Percentiles rank a stretch among this genome's conserved stretches.
Conservation (phyloP, 164 flowering plant genomes). For the Nymphaea thermarum region DNA sequence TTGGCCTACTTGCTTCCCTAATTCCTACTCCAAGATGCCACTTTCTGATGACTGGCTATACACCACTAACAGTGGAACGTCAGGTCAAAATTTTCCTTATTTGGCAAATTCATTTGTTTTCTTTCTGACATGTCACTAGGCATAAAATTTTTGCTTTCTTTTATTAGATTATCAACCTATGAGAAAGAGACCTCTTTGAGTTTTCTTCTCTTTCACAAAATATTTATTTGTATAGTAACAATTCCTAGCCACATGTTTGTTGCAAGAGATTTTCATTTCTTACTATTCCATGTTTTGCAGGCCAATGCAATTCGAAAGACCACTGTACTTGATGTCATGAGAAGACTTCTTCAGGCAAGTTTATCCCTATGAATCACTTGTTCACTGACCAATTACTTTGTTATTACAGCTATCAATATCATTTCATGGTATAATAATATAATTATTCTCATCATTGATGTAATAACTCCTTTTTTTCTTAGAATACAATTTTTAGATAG, state of each 20-base stretch:
- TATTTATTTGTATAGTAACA: too few relatives aligned
- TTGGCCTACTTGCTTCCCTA: conserved; percentile 97
- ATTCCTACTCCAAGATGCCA: conserved; percentile 99
- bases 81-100: conserved; percentile 38
- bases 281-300: conserved; percentile 33
- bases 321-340: conserved; percentile 99
- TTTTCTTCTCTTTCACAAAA: too few relatives aligned
- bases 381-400: background rate
- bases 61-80: conserved; percentile 96
- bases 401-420: background rate
- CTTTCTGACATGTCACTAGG: background rate
- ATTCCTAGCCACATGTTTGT: too few relatives aligned
- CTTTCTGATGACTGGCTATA: conserved; percentile 99
- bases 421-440: background rate
- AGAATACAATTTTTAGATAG: too few relatives aligned
- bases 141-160: background rate
- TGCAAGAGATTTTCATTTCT: too few relatives aligned
- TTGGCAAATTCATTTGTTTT: background rate
- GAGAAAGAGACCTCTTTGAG: too few relatives aligned
- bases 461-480: too few relatives aligned
- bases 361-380: background rate
- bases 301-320: conserved; percentile 98
- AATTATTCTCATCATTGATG: too few relatives aligned
- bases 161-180: background rate
- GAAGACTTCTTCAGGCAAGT: conserved; percentile 96